Evolutionary conservation across 2,329 filamentous ascomycete genomes (phyloP).

Genomic region (Berkeleyomyces rouxiae): DNA sequence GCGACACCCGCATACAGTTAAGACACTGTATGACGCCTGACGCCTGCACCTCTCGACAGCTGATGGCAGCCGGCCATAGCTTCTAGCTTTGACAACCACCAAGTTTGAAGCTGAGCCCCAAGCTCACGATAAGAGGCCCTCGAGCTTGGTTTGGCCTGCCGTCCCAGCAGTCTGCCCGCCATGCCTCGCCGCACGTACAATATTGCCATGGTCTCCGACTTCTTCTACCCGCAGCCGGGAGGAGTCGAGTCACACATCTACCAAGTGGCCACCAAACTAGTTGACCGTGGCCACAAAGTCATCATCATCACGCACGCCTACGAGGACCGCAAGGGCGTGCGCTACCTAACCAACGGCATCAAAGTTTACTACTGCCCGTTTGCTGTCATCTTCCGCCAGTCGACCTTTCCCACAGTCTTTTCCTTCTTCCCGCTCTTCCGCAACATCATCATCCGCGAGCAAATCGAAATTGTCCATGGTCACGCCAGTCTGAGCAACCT

Average conservation of each 20-base stretch:
- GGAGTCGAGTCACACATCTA: slow-evolving; percentile 98
- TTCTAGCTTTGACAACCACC: background rate
- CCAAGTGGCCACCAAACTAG: slow-evolving; percentile 87
- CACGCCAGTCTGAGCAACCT: slow-evolving; percentile 86
- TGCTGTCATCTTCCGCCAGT: slow-evolving; percentile 82
- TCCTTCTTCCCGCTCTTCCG: slow-evolving; percentile 97
- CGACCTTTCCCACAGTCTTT: slow-evolving; percentile 92
- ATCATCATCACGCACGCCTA: slow-evolving; percentile 96
- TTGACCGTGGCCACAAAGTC: slow-evolving; percentile 94
- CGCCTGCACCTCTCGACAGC: background rate
- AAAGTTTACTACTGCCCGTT: slow-evolving; percentile 98
- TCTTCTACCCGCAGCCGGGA: slow-evolving; percentile 96
- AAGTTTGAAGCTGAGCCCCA: background rate
- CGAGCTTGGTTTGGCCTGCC: background rate
- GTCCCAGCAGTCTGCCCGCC: slow-evolving; percentile 17
- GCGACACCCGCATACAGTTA: background rate
- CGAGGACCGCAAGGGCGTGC: slow-evolving; percentile 73
- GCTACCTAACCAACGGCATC: slow-evolving; percentile 91
- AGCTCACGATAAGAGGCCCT: background rate
- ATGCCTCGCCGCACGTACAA: slow-evolving; percentile 45
- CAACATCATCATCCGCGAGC: slow-evolving; percentile 86
- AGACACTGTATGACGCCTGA: background rate
- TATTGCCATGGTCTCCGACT: slow-evolving; percentile 91
- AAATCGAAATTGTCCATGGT: slow-evolving; percentile 95
- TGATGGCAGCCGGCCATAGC: background rate